Percentiles rank a stretch among this genome's conserved stretches.
phyloP scores from a whole-genome alignment of 768 basidiomycete genomes.

The Phlegmacium glaucopus region DNA sequence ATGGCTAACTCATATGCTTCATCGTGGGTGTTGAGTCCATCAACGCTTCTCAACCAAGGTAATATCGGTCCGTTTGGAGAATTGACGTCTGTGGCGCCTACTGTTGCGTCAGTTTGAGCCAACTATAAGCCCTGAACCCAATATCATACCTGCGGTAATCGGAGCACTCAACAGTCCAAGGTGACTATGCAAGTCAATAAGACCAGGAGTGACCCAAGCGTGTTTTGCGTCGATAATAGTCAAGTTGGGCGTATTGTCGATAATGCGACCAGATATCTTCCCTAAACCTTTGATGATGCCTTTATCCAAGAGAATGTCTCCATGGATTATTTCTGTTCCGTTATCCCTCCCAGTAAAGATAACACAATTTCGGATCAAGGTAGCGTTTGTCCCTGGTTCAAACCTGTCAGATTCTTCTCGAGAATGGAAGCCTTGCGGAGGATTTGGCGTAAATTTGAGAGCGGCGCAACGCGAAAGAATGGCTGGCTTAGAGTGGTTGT shows the following conservation, averaged over 20 bases:
- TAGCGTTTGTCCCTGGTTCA: constrained; percentile 60
- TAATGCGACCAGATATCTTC: constrained; percentile 37
- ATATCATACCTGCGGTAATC: constrained; percentile 35
- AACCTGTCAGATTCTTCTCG: constrained; percentile 60
- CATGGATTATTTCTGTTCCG: constrained; percentile 50
- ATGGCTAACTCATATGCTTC: constrained; percentile 69
- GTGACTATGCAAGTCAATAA: constrained; percentile 77
- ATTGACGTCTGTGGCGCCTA: constrained; percentile 56
- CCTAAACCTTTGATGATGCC: constrained; percentile 62
- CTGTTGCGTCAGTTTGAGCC: background rate
- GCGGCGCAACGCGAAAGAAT: constrained; percentile 48
- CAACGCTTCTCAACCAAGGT: constrained; percentile 80
- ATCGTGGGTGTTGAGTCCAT: constrained; percentile 87
- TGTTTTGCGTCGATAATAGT: constrained; percentile 58
- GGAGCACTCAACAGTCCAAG: constrained; percentile 72
- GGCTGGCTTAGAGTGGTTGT: constrained; percentile 17
- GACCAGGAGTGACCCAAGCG: constrained; percentile 66
- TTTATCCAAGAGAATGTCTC: constrained; percentile 66
- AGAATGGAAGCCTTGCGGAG: constrained; percentile 31
- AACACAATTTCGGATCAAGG: constrained; percentile 69
- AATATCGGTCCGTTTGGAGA: constrained; percentile 64
- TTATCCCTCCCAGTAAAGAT: constrained; percentile 61
- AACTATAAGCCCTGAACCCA: too few relatives aligned
- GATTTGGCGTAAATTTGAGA: constrained; percentile 45
- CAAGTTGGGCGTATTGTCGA: constrained; percentile 40